Evolutionary conservation across 2,329 filamentous ascomycete species (phyloP).

Genomic region (Botryotinia globosa): DNA sequence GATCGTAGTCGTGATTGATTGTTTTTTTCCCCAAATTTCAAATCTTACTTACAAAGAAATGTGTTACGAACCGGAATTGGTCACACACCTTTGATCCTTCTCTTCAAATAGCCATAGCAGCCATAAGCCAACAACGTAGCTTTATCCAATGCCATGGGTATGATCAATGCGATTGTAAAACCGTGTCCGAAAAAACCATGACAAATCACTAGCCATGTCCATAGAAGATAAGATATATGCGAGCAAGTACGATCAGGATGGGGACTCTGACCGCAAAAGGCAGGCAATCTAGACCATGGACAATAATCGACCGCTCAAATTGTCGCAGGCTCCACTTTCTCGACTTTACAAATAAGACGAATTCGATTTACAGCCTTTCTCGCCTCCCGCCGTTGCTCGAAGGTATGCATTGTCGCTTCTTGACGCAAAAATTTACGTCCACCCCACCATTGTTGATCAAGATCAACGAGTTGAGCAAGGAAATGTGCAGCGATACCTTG

Average conservation of each 20-base stretch:
- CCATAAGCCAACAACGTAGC: neutral
- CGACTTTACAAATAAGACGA: neutral
- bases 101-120: neutral
- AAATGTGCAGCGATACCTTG: neutral
- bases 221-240: too few species aligned
- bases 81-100: neutral
- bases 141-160: neutral
- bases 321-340: neutral
- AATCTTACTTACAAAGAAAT: neutral
- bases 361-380: neutral
- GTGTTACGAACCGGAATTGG: neutral
- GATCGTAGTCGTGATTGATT: neutral
- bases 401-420: neutral
- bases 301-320: neutral
- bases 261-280: neutral
- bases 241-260: neutral
- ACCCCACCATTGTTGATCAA: neutral
- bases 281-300: neutral
- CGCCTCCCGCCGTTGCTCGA: neutral
- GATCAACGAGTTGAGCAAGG: too few species aligned
- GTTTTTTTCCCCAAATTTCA: neutral
- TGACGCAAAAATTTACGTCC: neutral
- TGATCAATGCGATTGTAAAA: neutral
- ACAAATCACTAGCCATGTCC: neutral
- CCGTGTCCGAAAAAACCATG: accelerated